A percentile compares a stretch with the other conserved stretches of the same genome.
These are phyloP conservation scores for Pyrenochaeta sp. DNA, from an alignment of 2,329 filamentous ascomycete genomes.

Conservation along the genomic window DNA sequence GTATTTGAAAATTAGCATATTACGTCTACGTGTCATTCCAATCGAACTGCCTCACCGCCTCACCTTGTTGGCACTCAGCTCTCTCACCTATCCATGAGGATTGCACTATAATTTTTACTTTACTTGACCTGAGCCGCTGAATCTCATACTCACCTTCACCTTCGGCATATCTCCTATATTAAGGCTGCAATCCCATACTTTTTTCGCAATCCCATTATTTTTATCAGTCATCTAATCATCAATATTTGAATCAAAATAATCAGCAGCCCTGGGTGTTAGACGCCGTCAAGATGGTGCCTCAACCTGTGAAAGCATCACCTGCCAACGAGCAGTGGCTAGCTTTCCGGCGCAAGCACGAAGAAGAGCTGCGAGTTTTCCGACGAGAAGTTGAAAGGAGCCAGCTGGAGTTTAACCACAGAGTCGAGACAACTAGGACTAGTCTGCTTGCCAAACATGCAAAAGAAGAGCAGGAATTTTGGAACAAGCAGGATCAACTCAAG, in stretches of 20 bases:
- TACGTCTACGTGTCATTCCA: too few species aligned
- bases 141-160: neutral
- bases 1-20: too few species aligned
- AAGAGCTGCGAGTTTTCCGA: neutral
- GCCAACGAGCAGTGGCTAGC: slow-evolving; percentile 6
- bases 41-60: too few species aligned
- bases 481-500: neutral
- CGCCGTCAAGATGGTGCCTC: slow-evolving; percentile 1
- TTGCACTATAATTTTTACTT: too few species aligned
- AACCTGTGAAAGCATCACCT: neutral
- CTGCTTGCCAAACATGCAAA: slow-evolving; percentile 10
- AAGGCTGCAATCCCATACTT: neutral
- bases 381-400: neutral
- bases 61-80: too few species aligned
- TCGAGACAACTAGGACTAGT: neutral
- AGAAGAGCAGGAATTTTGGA: slow-evolving; percentile 19
- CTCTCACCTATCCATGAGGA: too few species aligned
- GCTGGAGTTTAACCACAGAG: neutral
- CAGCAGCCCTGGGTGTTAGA: neutral
- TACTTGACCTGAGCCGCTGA: neutral
- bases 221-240: neutral
- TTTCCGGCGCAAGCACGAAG: slow-evolving; percentile 3
- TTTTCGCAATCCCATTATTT: too few species aligned
- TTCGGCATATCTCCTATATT: neutral
- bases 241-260: too few species aligned